Evolutionary conservation across 2,329 filamentous ascomycete species (phyloP), one percentile per base, ranked within the genome.

Genomic region (Lasiodiplodia sp.): DNA sequence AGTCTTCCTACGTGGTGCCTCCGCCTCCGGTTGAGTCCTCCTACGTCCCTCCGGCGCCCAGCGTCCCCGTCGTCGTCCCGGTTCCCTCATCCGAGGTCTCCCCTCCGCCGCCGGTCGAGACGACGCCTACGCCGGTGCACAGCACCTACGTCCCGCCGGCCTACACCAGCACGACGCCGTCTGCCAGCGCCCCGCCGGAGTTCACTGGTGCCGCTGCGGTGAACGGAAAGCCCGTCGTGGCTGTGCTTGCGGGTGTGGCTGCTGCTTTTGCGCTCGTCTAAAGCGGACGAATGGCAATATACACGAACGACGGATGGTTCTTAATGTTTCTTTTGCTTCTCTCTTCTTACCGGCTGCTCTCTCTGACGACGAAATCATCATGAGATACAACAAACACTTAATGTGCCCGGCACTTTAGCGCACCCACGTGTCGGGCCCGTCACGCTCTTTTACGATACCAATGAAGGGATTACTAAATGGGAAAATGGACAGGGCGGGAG

Each of bases 401-500:
- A 58, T 58, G 49, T 25, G 34, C 16, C 25, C 11, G 34, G 21
- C 23, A 14, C 55, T 58, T 11, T 21, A 21, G 4, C 52, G 3
- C 18, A 14, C n/a, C 10, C 11, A 21, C 2, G 18, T 57, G 53
- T n/a, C n/a, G 16, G 34, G 55, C 10, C 55, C 25, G 40, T 58
- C 37, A 44, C 55, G 55, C 55, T 58, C 55, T 21, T 58, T 58
- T 12, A 58, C 55, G 55, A 58, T 58, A 58, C 37, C 55, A 58
- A 58, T 44, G 55, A 58, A 31, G 16, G 18, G 52, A 37, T 28
- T 16, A 40, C 14, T 16, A 40, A 40, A 40, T 16, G 38, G 38
- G 28, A 40, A 40, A 40, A 40, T 40, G 11, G 38, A 16, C 38
- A 16, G 38, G 38, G 38, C 4, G 14, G 38, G 38, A 16, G 38